Percentiles rank a stretch among this genome's conserved stretches.
Evolutionary conservation across 345 rosid genomes (phyloP).

Genomic region (Salix viminalis): DNA sequence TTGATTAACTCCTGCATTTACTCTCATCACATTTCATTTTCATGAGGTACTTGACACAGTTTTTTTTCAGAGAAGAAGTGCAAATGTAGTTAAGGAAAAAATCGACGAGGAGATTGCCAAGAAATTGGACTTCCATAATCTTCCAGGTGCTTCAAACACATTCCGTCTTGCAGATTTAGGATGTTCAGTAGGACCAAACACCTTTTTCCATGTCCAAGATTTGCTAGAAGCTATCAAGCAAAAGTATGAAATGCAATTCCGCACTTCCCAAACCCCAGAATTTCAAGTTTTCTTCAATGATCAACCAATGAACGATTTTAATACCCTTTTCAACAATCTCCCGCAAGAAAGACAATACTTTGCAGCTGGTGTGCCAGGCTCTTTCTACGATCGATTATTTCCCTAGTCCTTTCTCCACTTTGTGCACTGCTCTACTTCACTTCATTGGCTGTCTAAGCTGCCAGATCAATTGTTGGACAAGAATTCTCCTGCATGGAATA

Average conservation of each 20-base stretch:
- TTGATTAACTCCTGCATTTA: not conserved
- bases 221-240: not conserved
- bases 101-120: conserved; percentile 9
- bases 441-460: conserved; percentile 5
- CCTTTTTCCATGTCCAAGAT: not conserved
- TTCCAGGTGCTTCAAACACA: conserved; percentile 3
- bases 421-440: not conserved
- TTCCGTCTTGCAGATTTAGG: conserved; percentile 19
- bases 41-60: not conserved
- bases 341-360: not conserved
- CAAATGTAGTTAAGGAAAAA: not conserved
- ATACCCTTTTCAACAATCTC: not conserved
- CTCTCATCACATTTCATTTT: not conserved
- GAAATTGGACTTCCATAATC: conserved; percentile 17
- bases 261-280: not conserved
- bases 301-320: conserved; percentile 1
- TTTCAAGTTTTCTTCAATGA: conserved; percentile 9
- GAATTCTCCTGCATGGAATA: not conserved
- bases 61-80: not conserved
- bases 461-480: not conserved
- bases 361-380: conserved; percentile 3
- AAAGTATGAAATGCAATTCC: not conserved
- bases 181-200: conserved; percentile 2
- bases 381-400: not conserved
- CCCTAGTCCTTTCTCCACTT: conserved; percentile 3